Conservation (phyloP, 2,329 filamentous ascomycete genomes). For the Xylaria sp. region DNA sequence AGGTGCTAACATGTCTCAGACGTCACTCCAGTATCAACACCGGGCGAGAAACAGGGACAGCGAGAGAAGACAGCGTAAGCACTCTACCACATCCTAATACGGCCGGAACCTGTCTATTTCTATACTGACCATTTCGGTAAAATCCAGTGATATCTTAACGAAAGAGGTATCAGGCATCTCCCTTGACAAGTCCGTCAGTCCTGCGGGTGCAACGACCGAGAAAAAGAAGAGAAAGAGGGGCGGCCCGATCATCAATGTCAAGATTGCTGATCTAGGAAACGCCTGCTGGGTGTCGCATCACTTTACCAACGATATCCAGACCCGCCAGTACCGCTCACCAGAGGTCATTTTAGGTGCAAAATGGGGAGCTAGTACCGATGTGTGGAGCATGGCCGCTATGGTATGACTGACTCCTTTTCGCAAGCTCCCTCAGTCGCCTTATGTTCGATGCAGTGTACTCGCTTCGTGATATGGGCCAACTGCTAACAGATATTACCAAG, state of each 20-base stretch:
- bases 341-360: conserved; percentile 97
- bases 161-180: conserved; percentile 96
- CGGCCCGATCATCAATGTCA: conserved; percentile 85
- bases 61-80: conserved; percentile 94
- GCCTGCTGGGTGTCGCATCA: conserved; percentile 99
- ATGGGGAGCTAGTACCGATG: conserved; percentile 99
- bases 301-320: conserved; percentile 99
- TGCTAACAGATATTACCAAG: conserved; percentile 58
- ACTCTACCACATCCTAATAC: conserved; percentile 12
- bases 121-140: conserved; percentile 24
- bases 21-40: conserved; percentile 61
- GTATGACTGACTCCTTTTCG: conserved; percentile 63
- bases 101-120: neutral
- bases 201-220: conserved; percentile 60
- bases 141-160: conserved; percentile 81
- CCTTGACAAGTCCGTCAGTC: conserved; percentile 74
- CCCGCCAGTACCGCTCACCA: conserved; percentile 93
- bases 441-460: neutral
- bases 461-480: neutral
- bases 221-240: conserved; percentile 73
- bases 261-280: conserved; percentile 98
- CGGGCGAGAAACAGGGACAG: conserved; percentile 78
- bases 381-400: conserved; percentile 99
- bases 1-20: conserved; percentile 45
- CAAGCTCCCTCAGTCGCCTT: neutral